Percentiles rank a stretch among this genome's conserved stretches.
Conservation (phyloP, 1,139 yeast species). For the Groenewaldozyma auringiensis region DNA sequence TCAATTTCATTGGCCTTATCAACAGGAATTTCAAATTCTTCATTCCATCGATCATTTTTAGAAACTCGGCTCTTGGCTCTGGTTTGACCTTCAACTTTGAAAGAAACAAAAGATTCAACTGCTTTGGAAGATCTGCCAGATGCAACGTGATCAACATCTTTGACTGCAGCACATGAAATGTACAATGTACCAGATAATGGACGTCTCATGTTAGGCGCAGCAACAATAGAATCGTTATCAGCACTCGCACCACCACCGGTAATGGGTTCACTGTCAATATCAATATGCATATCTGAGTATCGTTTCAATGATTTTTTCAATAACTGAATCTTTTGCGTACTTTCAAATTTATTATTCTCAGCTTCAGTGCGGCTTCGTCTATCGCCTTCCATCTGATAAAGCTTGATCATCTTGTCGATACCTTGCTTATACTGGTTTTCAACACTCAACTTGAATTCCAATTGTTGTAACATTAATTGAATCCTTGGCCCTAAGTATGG, state of each 20-base stretch:
- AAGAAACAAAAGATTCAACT: conserved; percentile 69
- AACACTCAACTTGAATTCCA: conserved; percentile 86
- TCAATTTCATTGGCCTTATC: conserved; percentile 91
- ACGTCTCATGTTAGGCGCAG: conserved; percentile 55
- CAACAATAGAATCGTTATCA: conserved; percentile 42
- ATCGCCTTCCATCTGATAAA: conserved; percentile 89
- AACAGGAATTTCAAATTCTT: conserved; percentile 69
- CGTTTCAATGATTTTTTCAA: conserved; percentile 77
- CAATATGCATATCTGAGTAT: conserved; percentile 84
- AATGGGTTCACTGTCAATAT: conserved; percentile 42
- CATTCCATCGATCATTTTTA: conserved; percentile 77
- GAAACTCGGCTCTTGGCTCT: conserved; percentile 69
- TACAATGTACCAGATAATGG: conserved; percentile 76
- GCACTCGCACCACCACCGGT: conserved; percentile 26
- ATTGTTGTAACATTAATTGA: conserved; percentile 88
- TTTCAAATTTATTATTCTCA: conserved; percentile 75
- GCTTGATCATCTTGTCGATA: conserved; percentile 75
- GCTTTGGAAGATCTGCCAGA: conserved; percentile 68
- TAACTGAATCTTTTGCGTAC: conserved; percentile 76
- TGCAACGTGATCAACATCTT: conserved; percentile 89
- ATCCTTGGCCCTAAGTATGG: conserved; percentile 94
- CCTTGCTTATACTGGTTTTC: conserved; percentile 92
- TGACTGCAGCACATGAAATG: conserved; percentile 61
- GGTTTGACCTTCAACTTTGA: conserved; percentile 83
- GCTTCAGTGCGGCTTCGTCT: conserved; percentile 80